Percentiles rank a stretch among this genome's conserved stretches.
Conservation (phyloP, 1,284 basidiomycete species). For the Heterobasidion annosum region DNA sequence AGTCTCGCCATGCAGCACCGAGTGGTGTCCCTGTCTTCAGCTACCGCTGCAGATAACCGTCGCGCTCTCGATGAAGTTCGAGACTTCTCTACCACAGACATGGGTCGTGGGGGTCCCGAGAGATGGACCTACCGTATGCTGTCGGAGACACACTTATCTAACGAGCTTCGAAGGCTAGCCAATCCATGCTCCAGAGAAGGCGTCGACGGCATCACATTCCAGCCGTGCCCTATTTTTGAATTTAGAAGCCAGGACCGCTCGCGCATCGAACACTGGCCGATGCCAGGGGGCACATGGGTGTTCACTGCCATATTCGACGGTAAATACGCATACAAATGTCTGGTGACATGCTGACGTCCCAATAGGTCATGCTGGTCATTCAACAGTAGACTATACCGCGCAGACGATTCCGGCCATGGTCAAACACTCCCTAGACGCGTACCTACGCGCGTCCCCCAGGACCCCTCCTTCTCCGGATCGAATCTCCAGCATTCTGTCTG, state of each 20-base stretch:
- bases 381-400: conserved; percentile 45
- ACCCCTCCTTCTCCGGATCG: conserved; percentile 23
- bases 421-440: conserved; percentile 28
- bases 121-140: conserved; percentile 50
- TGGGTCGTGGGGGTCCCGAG: conserved; percentile 41
- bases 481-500: conserved; percentile 33
- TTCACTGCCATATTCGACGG: conserved; percentile 59
- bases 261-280: conserved; percentile 41
- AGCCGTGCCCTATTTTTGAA: conserved; percentile 46
- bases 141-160: conserved; percentile 33
- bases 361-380: conserved; percentile 52
- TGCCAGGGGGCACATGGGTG: conserved; percentile 45
- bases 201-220: conserved; percentile 46
- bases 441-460: conserved; percentile 21
- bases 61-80: conserved; percentile 42
- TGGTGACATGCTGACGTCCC: conserved; percentile 3
- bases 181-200: conserved; percentile 25
- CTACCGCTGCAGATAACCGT: conserved; percentile 37
- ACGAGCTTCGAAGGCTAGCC: conserved; percentile 33
- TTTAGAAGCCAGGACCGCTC: conserved; percentile 46
- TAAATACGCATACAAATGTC: conserved; percentile 16
- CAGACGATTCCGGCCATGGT: conserved; percentile 36
- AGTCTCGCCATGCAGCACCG: conserved; percentile 14
- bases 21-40: conserved; percentile 30
- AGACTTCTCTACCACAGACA: conserved; percentile 45